Conservation (phyloP, 768 basidiomycete genomes). For the Lentinula boryana region DNA sequence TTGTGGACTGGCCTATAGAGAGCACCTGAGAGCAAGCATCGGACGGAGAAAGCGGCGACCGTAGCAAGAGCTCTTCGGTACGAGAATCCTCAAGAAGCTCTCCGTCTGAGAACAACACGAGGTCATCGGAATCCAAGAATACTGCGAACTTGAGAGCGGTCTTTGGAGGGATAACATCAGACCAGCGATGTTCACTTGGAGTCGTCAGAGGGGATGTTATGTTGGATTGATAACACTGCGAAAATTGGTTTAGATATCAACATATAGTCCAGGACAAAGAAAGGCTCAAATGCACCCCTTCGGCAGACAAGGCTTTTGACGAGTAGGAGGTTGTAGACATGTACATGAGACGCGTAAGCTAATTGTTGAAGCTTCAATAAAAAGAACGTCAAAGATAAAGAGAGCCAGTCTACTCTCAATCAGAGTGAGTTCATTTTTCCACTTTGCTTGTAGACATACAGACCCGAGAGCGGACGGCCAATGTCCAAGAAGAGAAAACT, state of each 20-base stretch:
- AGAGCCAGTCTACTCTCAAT: not conserved
- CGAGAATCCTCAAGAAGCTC: constrained; percentile 28
- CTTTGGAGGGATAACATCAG: constrained; percentile 50
- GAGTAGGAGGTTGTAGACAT: not conserved
- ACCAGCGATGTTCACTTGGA: constrained; percentile 36
- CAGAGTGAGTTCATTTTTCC: not conserved
- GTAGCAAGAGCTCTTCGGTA: constrained; percentile 2
- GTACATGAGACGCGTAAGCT: not conserved
- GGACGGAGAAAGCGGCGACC: constrained; percentile 13
- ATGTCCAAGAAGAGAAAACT: too few species aligned
- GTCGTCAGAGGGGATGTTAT: not conserved
- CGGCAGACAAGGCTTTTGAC: not conserved
- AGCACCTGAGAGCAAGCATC: constrained; percentile 23
- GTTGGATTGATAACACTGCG: not conserved
- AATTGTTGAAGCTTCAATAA: not conserved
- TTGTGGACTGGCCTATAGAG: constrained; percentile 16
- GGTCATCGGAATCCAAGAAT: constrained; percentile 51
- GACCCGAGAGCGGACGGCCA: too few species aligned
- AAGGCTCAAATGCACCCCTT: not conserved
- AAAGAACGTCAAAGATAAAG: not conserved
- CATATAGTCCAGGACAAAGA: not conserved
- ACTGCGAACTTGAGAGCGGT: constrained; percentile 54
- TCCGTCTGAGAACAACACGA: constrained; percentile 51
- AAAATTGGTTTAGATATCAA: not conserved
- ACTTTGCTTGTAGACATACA: not conserved